Evolutionary conservation across 257 asterid genomes (phyloP).

Genomic region (Verbena officinalis): DNA sequence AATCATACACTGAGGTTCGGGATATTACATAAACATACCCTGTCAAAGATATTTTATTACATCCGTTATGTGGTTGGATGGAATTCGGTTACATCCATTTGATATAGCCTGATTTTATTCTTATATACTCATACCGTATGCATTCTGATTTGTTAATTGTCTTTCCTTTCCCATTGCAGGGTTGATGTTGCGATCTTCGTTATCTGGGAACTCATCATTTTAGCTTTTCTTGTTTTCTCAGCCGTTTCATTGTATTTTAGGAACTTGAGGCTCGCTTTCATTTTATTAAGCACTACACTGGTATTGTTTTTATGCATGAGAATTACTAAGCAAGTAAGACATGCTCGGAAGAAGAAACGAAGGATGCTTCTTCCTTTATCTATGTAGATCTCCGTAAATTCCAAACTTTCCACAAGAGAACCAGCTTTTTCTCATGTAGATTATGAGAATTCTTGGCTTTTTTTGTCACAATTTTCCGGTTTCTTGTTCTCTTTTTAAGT

Average conservation of each 20-base stretch:
- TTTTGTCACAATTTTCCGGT: conserved; percentile 7
- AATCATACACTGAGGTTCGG: too few relatives aligned
- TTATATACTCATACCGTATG: background rate
- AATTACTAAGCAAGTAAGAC: conserved; percentile 73
- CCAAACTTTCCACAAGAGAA: conserved; percentile 17
- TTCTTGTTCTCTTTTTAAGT: conserved; percentile 7
- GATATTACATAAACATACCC: too few relatives aligned
- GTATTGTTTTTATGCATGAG: conserved; percentile 67
- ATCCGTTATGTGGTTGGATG: too few relatives aligned
- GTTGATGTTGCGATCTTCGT: conserved; percentile 81
- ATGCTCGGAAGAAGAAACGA: conserved; percentile 78
- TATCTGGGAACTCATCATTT: conserved; percentile 83
- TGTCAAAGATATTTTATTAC: too few relatives aligned
- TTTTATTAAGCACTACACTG: conserved; percentile 56
- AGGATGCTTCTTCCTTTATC: conserved; percentile 98
- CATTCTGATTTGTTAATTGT: conserved; percentile 23
- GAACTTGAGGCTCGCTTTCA: conserved; percentile 61
- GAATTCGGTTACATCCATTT: too few relatives aligned
- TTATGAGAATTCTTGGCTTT: conserved; percentile 37
- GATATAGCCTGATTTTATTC: too few relatives aligned
- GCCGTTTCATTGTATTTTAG: conserved; percentile 76
- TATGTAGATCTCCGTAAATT: conserved; percentile 48
- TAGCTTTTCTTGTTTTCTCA: conserved; percentile 78
- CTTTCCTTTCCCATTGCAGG: conserved; percentile 51
- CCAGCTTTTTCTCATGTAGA: conserved; percentile 38